Conservation (phyloP, 805 yeast species). For the Monosporozyma servazzii region DNA sequence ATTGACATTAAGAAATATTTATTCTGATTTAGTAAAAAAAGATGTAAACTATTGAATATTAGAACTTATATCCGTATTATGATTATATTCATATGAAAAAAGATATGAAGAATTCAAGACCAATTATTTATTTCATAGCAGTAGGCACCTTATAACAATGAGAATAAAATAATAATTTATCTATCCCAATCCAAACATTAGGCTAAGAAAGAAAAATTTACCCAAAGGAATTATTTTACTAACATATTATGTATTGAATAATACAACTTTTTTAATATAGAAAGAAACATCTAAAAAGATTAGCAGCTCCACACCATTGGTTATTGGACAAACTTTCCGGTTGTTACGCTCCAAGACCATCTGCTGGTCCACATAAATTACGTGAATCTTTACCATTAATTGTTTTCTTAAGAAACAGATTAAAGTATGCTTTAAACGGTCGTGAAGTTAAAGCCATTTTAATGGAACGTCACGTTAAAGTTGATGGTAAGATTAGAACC, state of each 20-base stretch:
- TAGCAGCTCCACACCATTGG: slow-evolving; percentile 99
- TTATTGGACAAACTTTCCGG: slow-evolving; percentile 99
- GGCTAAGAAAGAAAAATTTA: no score
- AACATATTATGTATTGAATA: neutral
- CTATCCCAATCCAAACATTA: neutral
- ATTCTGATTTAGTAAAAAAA: no score
- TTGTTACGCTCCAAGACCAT: slow-evolving; percentile 98
- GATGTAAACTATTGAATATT: no score
- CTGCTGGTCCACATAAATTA: slow-evolving; percentile 99
- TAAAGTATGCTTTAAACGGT: slow-evolving; percentile 97
- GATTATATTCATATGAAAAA: no score
- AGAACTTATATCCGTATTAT: no score
- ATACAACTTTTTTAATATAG: neutral
- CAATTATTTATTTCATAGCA: no score
- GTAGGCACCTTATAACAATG: no score
- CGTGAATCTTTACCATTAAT: slow-evolving; percentile 96
- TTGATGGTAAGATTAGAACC: slow-evolving; percentile 98
- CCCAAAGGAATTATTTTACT: neutral
- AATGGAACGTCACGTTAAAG: slow-evolving; percentile 97
- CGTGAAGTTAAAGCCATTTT: slow-evolving; percentile 97
- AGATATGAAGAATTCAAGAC: no score
- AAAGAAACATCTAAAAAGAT: slow-evolving; percentile 97
- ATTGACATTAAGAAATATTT: neutral
- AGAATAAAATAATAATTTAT: no score
- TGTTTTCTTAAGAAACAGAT: slow-evolving; percentile 95